Conservation (phyloP, 108 stramenopile species). For the Cyclotella kingstonii region DNA sequence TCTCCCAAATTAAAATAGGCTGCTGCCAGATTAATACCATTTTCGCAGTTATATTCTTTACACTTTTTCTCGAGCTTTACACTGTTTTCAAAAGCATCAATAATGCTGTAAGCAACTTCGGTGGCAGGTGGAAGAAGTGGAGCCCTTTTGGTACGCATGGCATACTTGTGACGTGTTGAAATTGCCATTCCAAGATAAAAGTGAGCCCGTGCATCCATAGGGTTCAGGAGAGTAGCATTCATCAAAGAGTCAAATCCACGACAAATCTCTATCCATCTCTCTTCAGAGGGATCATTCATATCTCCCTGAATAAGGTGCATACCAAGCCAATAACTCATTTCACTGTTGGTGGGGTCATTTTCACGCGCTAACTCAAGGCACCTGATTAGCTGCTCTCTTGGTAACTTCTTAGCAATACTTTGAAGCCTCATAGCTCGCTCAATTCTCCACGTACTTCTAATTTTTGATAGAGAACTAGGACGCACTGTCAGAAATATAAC, state of each 20-base stretch:
- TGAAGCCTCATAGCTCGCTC: slow-evolving; percentile 42
- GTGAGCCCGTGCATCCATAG: slow-evolving; percentile 40
- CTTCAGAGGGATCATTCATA: slow-evolving; percentile 26
- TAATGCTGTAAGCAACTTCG: slow-evolving; percentile 24
- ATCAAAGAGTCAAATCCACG: slow-evolving; percentile 28
- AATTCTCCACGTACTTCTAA: slow-evolving; percentile 29
- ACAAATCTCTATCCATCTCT: slow-evolving; percentile 38
- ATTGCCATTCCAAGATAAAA: slow-evolving; percentile 42
- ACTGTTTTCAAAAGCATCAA: slow-evolving; percentile 32
- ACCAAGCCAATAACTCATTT: slow-evolving; percentile 44
- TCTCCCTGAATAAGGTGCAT: slow-evolving; percentile 40
- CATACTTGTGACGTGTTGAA: slow-evolving; percentile 41
- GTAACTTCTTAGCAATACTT: slow-evolving; percentile 30
- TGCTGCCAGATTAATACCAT: slow-evolving; percentile 37
- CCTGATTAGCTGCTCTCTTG: slow-evolving; percentile 15
- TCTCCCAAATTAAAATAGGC: slow-evolving; percentile 34
- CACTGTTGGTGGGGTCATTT: slow-evolving; percentile 38
- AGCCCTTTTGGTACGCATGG: slow-evolving; percentile 34
- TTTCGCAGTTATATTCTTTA: slow-evolving; percentile 27
- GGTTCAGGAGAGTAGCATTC: slow-evolving; percentile 24
- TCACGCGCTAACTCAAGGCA: slow-evolving; percentile 27
- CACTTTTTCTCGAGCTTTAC: slow-evolving; percentile 29
- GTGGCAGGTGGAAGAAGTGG: slow-evolving; percentile 42
- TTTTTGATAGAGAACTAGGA: not conserved
- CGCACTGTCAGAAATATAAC: slow-evolving; percentile 65